Evolutionary conservation across 2,329 filamentous ascomycete genomes (phyloP), one percentile per base, ranked within the genome.

Genomic region (Sporothrix variecibatus): DNA sequence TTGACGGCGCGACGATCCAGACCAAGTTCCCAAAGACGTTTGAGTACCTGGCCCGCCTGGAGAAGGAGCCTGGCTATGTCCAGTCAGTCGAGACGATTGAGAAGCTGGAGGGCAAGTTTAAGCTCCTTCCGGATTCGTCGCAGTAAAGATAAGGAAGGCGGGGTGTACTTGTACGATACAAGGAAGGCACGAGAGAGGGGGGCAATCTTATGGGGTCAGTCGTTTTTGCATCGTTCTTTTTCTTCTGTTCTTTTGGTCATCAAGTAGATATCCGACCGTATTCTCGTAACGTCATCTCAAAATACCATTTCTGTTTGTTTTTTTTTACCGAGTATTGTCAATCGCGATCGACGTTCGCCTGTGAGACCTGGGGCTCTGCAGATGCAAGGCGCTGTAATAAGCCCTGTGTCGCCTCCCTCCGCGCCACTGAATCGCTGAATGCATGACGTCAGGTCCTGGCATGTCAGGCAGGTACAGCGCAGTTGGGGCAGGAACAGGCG

Each of bases 41-140:
- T 26, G 85, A 83, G 51, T 89, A 88, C 78, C 82, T 87, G 64
- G 80, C 81, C 15, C 80, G 82, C 23, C 78, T 89, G 46, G 82
- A 86, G 79, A 72, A 80, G 49, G 82, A 87, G 77, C 82, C 84
- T 1, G 87, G 87, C 0, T 89, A 87, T 75, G 81, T 83, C 79
- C 83, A 77, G 77, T 85, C 86, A 20, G 79, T 85, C 65, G 82
- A 84, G 75, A 87, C 85, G 82, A 84, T 89, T 70, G 81, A 84
- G 78, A 82, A 85, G 77, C 81, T 88, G 34, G 87, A 88, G 75
- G 85, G 85, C 38, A 80, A 78, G 70, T 80, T 82, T 20, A 53
- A 80, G 60, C 20, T 73, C 65, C 51, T 74, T 51, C 65, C 71
- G 46, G 38, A 65, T 11, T 72, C 56, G 60, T 72, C 56, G 60